Evolutionary conservation across 352 stramenopile species (phyloP).

Genomic region (Phytophthora niederhauseri): DNA sequence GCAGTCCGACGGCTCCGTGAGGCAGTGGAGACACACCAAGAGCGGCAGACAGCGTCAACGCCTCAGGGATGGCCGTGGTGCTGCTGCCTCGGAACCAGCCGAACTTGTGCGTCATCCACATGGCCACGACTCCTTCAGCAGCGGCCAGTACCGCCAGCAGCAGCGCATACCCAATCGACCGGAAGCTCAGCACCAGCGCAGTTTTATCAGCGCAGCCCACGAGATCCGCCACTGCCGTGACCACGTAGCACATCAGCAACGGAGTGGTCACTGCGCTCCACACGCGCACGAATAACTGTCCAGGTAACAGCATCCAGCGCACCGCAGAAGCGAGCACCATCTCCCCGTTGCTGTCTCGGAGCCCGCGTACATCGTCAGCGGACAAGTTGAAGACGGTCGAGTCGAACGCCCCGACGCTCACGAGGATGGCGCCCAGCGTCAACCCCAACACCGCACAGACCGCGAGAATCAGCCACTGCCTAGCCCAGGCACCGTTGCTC

Average conservation of each 20-base stretch:
- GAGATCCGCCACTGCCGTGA: conserved; percentile 51
- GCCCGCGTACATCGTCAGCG: conserved; percentile 20
- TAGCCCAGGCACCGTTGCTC: conserved; percentile 18
- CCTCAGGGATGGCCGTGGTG: conserved; percentile 6
- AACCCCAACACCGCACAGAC: conserved; percentile 42
- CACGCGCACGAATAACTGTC: conserved; percentile 48
- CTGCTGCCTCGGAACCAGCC: conserved; percentile 32
- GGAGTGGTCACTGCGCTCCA: conserved; percentile 52
- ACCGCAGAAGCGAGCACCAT: conserved; percentile 29
- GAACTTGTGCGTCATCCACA: conserved; percentile 33
- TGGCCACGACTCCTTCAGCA: conserved; percentile 43
- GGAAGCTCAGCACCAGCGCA: conserved; percentile 40
- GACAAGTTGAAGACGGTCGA: conserved; percentile 37
- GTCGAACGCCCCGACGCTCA: conserved; percentile 29
- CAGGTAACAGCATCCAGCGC: conserved; percentile 53
- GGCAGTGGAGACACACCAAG: conserved; percentile 30
- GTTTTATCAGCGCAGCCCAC: conserved; percentile 47
- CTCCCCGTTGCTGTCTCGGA: conserved; percentile 37
- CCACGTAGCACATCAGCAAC: conserved; percentile 54
- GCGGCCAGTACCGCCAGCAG: conserved; percentile 38
- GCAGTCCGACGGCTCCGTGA: conserved; percentile 42
- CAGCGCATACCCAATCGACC: conserved; percentile 39
- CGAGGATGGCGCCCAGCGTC: conserved; percentile 39
- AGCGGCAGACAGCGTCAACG: conserved; percentile 17
- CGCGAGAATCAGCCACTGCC: conserved; percentile 37